Evolutionary conservation across 345 rosid genomes (phyloP).

Genomic region (Salix exigua): DNA sequence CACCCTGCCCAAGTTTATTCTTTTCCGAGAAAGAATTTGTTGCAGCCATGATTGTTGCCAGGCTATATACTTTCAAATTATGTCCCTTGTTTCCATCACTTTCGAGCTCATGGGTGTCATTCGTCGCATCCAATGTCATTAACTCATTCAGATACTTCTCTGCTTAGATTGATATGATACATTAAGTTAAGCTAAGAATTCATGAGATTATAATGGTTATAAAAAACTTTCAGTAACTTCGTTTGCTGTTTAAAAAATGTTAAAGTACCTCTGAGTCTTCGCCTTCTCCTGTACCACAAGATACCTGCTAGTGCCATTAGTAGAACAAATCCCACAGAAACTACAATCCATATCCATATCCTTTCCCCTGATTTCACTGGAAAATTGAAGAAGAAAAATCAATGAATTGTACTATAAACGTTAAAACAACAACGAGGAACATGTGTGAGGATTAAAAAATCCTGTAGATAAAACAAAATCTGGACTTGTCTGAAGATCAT

Average conservation of each 20-base stretch:
- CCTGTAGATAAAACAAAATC: background rate
- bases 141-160: conserved; percentile 6
- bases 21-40: conserved; percentile 4
- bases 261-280: background rate
- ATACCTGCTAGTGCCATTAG: background rate
- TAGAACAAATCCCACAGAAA: background rate
- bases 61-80: background rate
- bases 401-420: background rate
- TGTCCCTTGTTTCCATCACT: conserved; percentile 4
- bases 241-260: background rate
- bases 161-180: background rate
- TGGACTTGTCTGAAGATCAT: background rate
- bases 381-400: background rate
- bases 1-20: conserved; percentile 16
- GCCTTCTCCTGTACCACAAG: conserved; percentile 7
- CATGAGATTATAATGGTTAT: too few relatives aligned
- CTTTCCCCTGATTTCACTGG: background rate
- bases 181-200: too few relatives aligned
- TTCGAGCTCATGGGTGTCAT: conserved; percentile 1
- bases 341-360: conserved; percentile 14
- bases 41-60: conserved; percentile 8
- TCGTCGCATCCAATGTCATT: conserved; percentile 10
- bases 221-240: background rate
- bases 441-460: background rate
- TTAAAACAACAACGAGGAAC: background rate